Evolutionary conservation across 2,329 filamentous ascomycete genomes (phyloP), one percentile per base, ranked within the genome.

Genomic region (Grosmannia huntii): DNA sequence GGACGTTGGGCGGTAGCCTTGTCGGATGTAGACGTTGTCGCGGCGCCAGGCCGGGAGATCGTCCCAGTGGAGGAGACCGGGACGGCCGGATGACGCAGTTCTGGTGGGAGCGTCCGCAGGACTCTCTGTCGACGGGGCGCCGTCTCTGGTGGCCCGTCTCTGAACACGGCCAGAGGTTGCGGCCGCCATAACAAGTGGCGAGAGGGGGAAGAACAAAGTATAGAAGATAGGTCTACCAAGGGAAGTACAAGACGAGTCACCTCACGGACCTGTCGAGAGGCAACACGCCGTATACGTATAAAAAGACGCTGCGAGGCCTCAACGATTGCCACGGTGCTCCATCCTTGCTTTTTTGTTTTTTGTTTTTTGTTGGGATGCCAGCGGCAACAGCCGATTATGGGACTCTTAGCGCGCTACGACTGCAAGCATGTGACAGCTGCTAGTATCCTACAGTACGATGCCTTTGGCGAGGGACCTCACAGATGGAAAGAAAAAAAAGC

Each of bases 41-140:
- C 78, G 79, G 51, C 79, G 79, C 81, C 81, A 84, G 57, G 70
- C 62, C 14, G 79, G 78, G 11, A 84, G 75, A 57, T 83, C 79
- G 62, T 83, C 76, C 80, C 80, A 83, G 59, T 74, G 69, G n/a
- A 80, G 63, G 38, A 80, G 73, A 11, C 53, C 21, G 3, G 41
- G 23, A 5, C 28, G 51, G 19, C 44, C 27, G 14, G n/a, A 16
- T 4, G 51, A 21, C n/a, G 9, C 16, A 33, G 51, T 5, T 33
- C 16, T 27, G 49, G 16, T 6, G 19, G 5, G 11, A 51, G 49
- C 19, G 27, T 33, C 50, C 19, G 28, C 16, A 4, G 12, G 7
- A 16, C 14, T 3, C 49, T 19, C 25, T 31, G 25, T 27, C 5
- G 49, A 19, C 14, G 2, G 14, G 38, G 38, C 38, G 16, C 19